Conservation (phyloP, 768 basidiomycete genomes). For the Naganishia friedmannii region DNA sequence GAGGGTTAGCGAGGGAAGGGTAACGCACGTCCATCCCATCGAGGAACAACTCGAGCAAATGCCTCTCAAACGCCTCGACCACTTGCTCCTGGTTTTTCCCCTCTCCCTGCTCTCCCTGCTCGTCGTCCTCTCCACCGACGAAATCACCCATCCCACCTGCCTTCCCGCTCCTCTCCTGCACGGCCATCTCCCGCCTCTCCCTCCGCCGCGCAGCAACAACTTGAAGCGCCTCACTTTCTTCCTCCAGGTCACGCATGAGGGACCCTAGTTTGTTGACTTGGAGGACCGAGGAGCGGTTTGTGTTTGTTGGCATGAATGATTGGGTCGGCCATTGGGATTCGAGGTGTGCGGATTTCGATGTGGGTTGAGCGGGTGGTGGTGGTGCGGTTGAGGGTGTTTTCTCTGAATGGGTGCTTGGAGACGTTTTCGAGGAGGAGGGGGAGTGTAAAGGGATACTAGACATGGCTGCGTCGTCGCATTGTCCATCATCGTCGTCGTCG, state of each 20-base stretch:
- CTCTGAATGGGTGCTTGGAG: not conserved
- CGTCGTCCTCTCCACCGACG: conserved; percentile 35
- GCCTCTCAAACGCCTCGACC: conserved; percentile 40
- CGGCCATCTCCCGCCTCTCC: conserved; percentile 57
- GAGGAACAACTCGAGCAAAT: conserved; percentile 45
- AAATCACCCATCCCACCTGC: conserved; percentile 55
- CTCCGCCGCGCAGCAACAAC: conserved; percentile 53
- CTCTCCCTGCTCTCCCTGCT: conserved; percentile 16
- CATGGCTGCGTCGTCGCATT: too few relatives aligned
- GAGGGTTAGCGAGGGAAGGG: not conserved
- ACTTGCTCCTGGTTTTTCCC: conserved; percentile 33
- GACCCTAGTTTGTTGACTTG: conserved; percentile 49
- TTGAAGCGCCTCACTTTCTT: conserved; percentile 54
- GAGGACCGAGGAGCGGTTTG: conserved; percentile 34
- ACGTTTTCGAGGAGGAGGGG: not conserved
- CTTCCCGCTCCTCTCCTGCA: conserved; percentile 74
- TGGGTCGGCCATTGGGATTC: conserved; percentile 23
- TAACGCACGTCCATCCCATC: conserved; percentile 51
- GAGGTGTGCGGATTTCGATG: not conserved
- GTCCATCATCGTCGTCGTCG: conserved; percentile 7
- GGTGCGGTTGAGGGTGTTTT: not conserved
- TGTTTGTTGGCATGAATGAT: conserved; percentile 33
- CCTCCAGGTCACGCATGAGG: conserved; percentile 65
- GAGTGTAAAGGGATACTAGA: not conserved
- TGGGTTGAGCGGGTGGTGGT: not conserved